phyloP scores from a whole-genome alignment of 2,329 filamentous ascomycete species.

The Grosmannia serpens region DNA sequence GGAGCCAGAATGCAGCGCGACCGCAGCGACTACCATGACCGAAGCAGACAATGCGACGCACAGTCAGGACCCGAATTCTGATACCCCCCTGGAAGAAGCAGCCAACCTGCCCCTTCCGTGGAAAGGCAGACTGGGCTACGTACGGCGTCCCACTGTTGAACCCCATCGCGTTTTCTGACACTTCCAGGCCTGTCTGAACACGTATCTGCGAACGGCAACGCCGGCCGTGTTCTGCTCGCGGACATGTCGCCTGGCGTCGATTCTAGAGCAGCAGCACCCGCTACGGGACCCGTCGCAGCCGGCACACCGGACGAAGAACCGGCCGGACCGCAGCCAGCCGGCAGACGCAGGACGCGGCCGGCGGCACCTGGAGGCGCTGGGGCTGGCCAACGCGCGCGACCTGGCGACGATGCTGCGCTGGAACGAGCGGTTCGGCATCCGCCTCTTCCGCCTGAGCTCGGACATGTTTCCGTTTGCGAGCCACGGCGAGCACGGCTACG shows the following conservation, averaged over 20 bases:
- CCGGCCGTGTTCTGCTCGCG: conserved; percentile 83
- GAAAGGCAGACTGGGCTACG: conserved; percentile 83
- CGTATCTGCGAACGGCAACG: conserved; percentile 71
- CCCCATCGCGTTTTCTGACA: conserved; percentile 4
- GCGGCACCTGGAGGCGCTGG: conserved; percentile 63
- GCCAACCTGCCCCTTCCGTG: conserved; percentile 67
- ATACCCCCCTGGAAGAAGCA: no score
- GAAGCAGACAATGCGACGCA: no score
- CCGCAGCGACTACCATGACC: no score
- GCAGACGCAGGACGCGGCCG: conserved; percentile 56
- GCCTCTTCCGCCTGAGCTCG: conserved; percentile 81
- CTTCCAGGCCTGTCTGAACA: conserved; percentile 71
- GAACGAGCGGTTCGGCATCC: conserved; percentile 88
- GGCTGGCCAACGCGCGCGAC: conserved; percentile 72
- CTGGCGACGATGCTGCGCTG: conserved; percentile 77
- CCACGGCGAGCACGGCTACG: conserved; percentile 78
- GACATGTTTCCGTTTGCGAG: conserved; percentile 98
- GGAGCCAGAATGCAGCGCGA: no score
- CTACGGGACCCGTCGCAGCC: conserved; percentile 63
- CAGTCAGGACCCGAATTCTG: no score
- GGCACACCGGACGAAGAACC: conserved; percentile 74
- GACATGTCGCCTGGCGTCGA: conserved; percentile 83
- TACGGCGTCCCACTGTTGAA: conserved; percentile 29
- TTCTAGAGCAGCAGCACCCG: conserved; percentile 78
- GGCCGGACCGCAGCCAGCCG: conserved; percentile 62